These are phyloP conservation scores for Lunularia cruciata DNA, from an alignment of 225 moss, liverwort and hornwort species.

Conservation along the genomic window DNA sequence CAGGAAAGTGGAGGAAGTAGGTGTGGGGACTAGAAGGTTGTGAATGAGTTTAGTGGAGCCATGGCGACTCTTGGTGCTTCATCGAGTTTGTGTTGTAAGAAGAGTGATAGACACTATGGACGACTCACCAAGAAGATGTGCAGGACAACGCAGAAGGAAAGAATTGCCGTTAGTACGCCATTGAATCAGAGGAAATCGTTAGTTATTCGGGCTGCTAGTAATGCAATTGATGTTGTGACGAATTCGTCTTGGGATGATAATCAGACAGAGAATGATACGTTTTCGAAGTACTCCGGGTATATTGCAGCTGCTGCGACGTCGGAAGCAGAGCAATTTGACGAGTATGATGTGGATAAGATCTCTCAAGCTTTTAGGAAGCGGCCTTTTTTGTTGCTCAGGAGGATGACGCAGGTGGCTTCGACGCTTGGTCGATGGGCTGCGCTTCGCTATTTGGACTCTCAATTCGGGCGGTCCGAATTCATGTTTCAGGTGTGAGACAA, in stretches of 20 bases:
- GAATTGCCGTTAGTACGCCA: not conserved
- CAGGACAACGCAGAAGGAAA: not conserved
- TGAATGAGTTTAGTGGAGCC: not conserved
- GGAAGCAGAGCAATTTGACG: slow-evolving; percentile 68
- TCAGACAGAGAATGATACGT: slow-evolving; percentile 54
- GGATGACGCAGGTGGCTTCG: slow-evolving; percentile 62
- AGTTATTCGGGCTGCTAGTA: slow-evolving; percentile 3
- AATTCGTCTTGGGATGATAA: slow-evolving; percentile 27
- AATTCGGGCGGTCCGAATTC: slow-evolving; percentile 56
- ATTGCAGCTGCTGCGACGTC: slow-evolving; percentile 68
- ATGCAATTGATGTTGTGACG: not conserved
- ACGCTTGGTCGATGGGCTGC: slow-evolving; percentile 87
- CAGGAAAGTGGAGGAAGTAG: not conserved
- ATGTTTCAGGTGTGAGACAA: slow-evolving; percentile 62
- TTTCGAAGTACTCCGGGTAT: slow-evolving; percentile 81
- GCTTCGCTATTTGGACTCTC: slow-evolving; percentile 59
- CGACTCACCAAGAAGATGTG: not conserved
- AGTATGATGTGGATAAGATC: slow-evolving; percentile 69
- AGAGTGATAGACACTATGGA: not conserved
- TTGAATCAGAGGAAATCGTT: not conserved
- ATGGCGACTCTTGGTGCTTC: slow-evolving; percentile 9
- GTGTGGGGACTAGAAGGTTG: not conserved
- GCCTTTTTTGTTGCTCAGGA: slow-evolving; percentile 64
- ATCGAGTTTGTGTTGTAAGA: not conserved
- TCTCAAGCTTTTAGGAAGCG: slow-evolving; percentile 55